Evolutionary conservation across 202 grass and related monocot genomes (phyloP).

Genomic region (Setaria viridis): DNA sequence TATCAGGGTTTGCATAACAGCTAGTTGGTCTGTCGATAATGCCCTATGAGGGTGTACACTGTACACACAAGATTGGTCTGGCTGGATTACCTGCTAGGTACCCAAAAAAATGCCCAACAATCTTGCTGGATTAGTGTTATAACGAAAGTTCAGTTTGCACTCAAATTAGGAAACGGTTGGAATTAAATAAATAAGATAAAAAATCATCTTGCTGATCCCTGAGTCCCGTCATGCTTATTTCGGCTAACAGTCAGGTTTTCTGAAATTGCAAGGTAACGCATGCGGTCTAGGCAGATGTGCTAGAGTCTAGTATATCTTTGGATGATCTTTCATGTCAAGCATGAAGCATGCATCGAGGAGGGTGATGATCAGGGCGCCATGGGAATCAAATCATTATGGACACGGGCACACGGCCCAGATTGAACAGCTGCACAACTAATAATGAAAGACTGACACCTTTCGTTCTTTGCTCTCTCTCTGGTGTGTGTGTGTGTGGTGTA

Average conservation of each 20-base stretch:
- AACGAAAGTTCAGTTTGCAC: no score
- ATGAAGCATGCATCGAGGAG: slow-evolving; percentile 27
- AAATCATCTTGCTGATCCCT: background rate
- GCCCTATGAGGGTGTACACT: no score
- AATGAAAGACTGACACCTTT: slow-evolving; percentile 54
- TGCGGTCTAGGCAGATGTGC: background rate
- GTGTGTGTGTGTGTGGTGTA: no score
- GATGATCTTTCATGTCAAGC: slow-evolving; percentile 48
- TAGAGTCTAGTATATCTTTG: background rate
- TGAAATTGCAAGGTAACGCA: background rate
- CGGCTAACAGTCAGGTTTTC: background rate
- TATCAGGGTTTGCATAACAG: no score
- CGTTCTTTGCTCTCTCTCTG: background rate
- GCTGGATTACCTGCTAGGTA: no score
- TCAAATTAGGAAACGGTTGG: no score
- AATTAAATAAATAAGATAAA: background rate
- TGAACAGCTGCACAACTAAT: slow-evolving; percentile 41
- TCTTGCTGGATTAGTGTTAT: no score
- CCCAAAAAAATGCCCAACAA: no score
- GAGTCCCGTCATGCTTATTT: background rate
- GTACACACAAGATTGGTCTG: no score
- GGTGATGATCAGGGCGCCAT: slow-evolving; percentile 18
- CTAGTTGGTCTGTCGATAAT: no score
- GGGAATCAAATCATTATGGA: slow-evolving; percentile 49
- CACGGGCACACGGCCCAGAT: slow-evolving; percentile 41